phyloP scores from a whole-genome alignment of 345 rosid species.

The Sisymbrium altissimum region DNA sequence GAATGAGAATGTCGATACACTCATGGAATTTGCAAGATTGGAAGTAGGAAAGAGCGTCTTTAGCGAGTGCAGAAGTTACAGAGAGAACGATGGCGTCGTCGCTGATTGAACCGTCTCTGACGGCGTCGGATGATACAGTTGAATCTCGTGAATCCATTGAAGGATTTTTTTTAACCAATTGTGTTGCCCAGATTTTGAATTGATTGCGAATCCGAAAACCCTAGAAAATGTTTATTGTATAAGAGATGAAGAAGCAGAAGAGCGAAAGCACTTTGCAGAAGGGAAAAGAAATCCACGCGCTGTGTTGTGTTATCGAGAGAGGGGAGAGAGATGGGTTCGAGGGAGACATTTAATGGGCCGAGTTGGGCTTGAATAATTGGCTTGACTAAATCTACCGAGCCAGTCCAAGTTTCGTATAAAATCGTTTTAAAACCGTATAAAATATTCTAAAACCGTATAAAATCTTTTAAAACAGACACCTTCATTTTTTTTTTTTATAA shows the following conservation, averaged over 20 bases:
- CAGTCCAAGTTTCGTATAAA: neutral
- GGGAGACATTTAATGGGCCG: neutral
- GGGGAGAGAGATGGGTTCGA: neutral
- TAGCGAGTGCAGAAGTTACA: slow-evolving; percentile 57
- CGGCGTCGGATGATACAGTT: slow-evolving; percentile 29
- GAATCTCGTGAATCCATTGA: slow-evolving; percentile 60
- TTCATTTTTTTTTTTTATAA: too few species aligned
- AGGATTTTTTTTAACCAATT: slow-evolving; percentile 34
- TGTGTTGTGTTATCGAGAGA: neutral
- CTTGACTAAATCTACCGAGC: neutral
- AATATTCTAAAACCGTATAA: too few species aligned
- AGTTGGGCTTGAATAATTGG: neutral
- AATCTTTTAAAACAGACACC: too few species aligned
- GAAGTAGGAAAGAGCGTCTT: slow-evolving; percentile 65
- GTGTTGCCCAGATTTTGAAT: neutral
- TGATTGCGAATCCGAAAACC: slow-evolving; percentile 15
- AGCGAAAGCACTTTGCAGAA: neutral
- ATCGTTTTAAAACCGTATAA: too few species aligned
- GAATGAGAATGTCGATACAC: slow-evolving; percentile 61
- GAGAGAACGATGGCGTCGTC: slow-evolving; percentile 48
- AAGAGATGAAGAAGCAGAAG: neutral
- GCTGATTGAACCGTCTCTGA: slow-evolving; percentile 26
- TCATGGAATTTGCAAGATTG: slow-evolving; percentile 71
- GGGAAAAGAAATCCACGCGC: neutral
- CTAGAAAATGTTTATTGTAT: neutral